Percentiles rank a stretch among this genome's conserved stretches.
Evolutionary conservation across 2,329 filamentous ascomycete genomes (phyloP).

Genomic region (Pseudodiploospora longispora): DNA sequence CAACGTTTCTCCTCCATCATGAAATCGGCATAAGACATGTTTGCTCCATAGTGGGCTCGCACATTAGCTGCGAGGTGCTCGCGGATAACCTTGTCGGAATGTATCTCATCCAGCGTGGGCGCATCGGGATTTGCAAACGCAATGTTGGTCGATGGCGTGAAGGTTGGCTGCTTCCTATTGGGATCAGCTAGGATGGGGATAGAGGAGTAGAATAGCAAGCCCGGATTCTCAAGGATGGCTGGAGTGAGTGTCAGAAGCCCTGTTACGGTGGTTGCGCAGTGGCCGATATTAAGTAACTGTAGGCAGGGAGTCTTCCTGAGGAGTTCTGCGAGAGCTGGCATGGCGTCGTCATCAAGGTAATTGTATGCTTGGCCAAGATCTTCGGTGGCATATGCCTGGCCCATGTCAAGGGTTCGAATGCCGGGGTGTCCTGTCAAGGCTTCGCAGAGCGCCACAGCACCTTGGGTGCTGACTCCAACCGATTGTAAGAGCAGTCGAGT

Average conservation of each 20-base stretch:
- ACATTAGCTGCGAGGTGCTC: conserved; percentile 24
- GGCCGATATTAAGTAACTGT: conserved; percentile 34
- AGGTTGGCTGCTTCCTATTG: conserved; percentile 13
- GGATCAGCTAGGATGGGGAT: conserved; percentile 27
- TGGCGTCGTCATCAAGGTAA: conserved; percentile 32
- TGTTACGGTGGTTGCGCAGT: conserved; percentile 24
- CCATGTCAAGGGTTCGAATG: conserved; percentile 33
- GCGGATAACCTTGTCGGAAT: conserved; percentile 20
- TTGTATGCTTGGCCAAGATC: conserved; percentile 40
- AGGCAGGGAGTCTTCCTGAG: conserved; percentile 24
- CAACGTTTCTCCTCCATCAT: conserved; percentile 30
- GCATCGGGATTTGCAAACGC: conserved; percentile 16
- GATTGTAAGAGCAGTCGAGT: conserved; percentile 33
- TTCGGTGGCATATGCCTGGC: conserved; percentile 38
- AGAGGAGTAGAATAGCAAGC: conserved; percentile 30
- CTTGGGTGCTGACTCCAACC: conserved; percentile 32
- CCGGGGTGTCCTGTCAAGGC: conserved; percentile 25
- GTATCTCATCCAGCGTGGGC: conserved; percentile 16
- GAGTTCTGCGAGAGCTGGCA: conserved; percentile 25
- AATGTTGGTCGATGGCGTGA: conserved; percentile 21
- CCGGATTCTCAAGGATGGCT: conserved; percentile 20
- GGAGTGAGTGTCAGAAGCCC: conserved; percentile 19
- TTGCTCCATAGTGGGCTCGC: conserved; percentile 20
- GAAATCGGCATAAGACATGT: conserved; percentile 23
- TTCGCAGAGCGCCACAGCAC: conserved; percentile 28